phyloP scores from a whole-genome alignment of 2,329 filamentous ascomycete genomes.

The Aureobasidium sp. region DNA sequence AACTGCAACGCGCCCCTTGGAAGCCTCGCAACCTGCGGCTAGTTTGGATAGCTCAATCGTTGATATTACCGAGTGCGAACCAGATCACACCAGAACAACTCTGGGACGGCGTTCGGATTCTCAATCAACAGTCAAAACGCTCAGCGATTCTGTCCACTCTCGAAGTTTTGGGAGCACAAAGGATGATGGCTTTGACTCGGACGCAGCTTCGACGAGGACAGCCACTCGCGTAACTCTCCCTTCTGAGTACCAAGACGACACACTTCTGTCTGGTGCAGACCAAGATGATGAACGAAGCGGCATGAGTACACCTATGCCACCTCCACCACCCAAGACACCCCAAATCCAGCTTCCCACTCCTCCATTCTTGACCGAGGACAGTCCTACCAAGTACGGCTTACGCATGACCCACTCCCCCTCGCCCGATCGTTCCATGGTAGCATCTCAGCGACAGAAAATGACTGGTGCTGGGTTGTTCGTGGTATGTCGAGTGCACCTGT shows the following conservation, averaged over 20 bases:
- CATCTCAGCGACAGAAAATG: slow-evolving; percentile 16
- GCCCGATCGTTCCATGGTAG: background rate
- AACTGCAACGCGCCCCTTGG: background rate
- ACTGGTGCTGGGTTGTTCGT: slow-evolving; percentile 18
- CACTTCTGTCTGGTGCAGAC: background rate
- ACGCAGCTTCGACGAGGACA: slow-evolving; percentile 6
- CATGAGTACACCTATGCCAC: slow-evolving; percentile 16
- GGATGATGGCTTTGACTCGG: background rate
- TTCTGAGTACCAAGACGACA: background rate
- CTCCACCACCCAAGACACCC: slow-evolving; percentile 4
- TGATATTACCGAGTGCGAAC: background rate
- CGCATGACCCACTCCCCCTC: slow-evolving; percentile 10
- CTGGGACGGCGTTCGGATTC: background rate
- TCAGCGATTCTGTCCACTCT: slow-evolving; percentile 6
- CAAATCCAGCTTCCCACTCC: slow-evolving; percentile 17
- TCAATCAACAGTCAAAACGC: background rate
- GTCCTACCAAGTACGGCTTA: slow-evolving; percentile 20
- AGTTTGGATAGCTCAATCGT: background rate
- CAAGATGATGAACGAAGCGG: slow-evolving; percentile 15
- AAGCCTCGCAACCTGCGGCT: background rate
- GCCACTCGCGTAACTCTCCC: slow-evolving; percentile 6
- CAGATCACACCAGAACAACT: background rate
- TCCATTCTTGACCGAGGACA: slow-evolving; percentile 18
- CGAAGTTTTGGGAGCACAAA: background rate
- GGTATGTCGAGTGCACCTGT: slow-evolving; percentile 9